Base-by-base conservation (phyloP, 176 grass and related monocot genomes). In the Calamus simplicifolius region DNA sequence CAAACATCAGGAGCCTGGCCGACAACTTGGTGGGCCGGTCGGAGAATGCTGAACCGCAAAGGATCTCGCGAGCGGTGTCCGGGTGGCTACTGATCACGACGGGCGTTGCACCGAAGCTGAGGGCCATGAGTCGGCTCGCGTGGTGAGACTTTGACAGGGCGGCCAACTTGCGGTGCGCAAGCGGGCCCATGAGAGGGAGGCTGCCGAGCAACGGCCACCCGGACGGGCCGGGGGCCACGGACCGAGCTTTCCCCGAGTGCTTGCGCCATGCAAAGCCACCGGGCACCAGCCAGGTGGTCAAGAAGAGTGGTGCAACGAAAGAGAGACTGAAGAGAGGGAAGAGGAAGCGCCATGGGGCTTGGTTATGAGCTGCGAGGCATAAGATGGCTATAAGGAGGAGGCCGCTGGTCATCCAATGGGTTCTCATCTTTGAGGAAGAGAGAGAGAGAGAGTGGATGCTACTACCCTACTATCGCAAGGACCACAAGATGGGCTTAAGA, bases 1-100 rank as follows among this genome's bases (percentile, higher is more conserved):
- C 71, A 48, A 83, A 83, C 74, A 83, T 83, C 1, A 83, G 74
- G n/a, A 56, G 63, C 2, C 75, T 48, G 0, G 75, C 81, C 4
- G 65, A 31, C 0, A 30, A 30, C 75, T 64, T 69, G 3, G 43
- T 25, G 0, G 80, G 74, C 7, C 80, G 63, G 59, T 83, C 74
- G 17, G 15, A 29, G 64, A 83, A 78, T 7, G 74, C 63, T 0
- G 52, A 0, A 2, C 54, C 38, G 13, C 49, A 19, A 2, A 83
- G 59, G 56, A 78, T 83, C 59, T 83, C 80, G 4, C 80, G 43
- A 14, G 74, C 69, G 1, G 69, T 77, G 25, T 77, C 69, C 0
- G 75, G 75, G 59, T 69, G 59, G 64, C 75, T 78, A 49, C 75
- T 69, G 60, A 84, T 18, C 29, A 84, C 59, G 54, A 70, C 64